Base-by-base conservation (phyloP, 805 yeast species). In the Sugiyamaella mastotermitis region DNA sequence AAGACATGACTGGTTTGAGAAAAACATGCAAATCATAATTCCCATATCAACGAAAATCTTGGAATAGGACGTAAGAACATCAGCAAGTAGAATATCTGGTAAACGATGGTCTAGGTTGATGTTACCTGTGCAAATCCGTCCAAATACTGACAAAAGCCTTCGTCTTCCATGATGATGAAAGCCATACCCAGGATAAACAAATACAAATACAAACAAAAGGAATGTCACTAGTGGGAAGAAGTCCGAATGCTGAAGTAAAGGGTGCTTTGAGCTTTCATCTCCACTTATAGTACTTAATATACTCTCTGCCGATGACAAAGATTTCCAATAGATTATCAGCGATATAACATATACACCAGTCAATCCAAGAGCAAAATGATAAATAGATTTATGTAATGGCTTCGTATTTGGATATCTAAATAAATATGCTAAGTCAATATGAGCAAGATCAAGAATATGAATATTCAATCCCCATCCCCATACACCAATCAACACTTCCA, bases 61-160 rank as follows among this genome's bases (percentile, higher is more conserved):
- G 3, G 85, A 66, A 55, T 82, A 86, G 0, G 96, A 86, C 0
- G 94, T 82, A 32, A 92, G 64, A 4, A 87, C 77, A 62, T 90
- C 98, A 5, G 95, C 76, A 10, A 88, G 57, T 33, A 92, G 60
- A 26, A 90, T 83, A 55, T 90, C 97, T 39, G 83, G 82, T 13
- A 83, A 74, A 50, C 95, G 65, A 28, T 55, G 43, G 11, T 71
- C 69, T 11, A 59, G 50, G 51, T 81, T 80, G 22, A 85, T 76
- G 2, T 69, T 66, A 2, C 94, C 94, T 27, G 18, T 6, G 18
- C 34, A 35, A 3, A 83, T 64, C 36, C 94, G 63, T 36, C 61
- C 62, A 2, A 62, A 40, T 27, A 78, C 50, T 14, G 45, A 31
- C 9, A 63, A 54, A 14, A 79, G 58, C 27, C 85, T 56, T 40